Conservation (phyloP, 2,329 filamentous ascomycete genomes). For the Colletotrichum eleusines region DNA sequence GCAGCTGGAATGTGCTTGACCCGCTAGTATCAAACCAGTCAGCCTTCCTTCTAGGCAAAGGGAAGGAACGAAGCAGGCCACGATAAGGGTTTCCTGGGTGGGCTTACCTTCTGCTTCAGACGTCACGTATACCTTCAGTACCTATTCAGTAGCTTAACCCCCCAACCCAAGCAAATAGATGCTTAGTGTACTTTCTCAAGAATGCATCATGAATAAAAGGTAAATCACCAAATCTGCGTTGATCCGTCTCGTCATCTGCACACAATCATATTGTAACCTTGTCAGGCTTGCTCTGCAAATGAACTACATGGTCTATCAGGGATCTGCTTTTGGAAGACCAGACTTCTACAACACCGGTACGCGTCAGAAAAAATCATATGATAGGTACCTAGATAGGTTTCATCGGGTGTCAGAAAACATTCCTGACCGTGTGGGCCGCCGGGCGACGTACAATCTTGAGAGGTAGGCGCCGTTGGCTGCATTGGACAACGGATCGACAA, state of each 20-base stretch:
- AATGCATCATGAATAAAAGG: not conserved
- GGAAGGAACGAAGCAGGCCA: constrained; percentile 19
- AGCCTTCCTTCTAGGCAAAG: not conserved
- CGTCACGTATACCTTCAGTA: not conserved
- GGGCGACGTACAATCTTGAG: constrained; percentile 1
- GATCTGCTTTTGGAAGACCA: not conserved
- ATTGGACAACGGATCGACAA: constrained; percentile 25
- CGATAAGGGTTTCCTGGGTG: not conserved
- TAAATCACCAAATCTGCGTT: too few relatives aligned
- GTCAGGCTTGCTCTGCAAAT: not conserved
- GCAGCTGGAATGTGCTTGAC: constrained; percentile 23
- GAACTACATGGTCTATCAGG: not conserved
- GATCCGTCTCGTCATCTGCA: not conserved
- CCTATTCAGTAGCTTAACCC: not conserved
- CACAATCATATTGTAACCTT: constrained; percentile 4
- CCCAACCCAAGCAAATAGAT: not conserved
- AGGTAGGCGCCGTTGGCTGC: constrained; percentile 2
- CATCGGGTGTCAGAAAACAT: constrained; percentile 13
- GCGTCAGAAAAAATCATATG: not conserved
- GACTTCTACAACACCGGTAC: not conserved
- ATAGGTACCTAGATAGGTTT: constrained; percentile 6
- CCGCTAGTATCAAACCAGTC: constrained; percentile 12
- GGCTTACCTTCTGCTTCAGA: not conserved
- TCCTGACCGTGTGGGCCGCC: constrained; percentile 10
- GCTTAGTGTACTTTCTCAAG: not conserved